These are phyloP conservation scores for Hansenula lynferdii DNA, from an alignment of 1,139 yeast species.

Conservation along the genomic window DNA sequence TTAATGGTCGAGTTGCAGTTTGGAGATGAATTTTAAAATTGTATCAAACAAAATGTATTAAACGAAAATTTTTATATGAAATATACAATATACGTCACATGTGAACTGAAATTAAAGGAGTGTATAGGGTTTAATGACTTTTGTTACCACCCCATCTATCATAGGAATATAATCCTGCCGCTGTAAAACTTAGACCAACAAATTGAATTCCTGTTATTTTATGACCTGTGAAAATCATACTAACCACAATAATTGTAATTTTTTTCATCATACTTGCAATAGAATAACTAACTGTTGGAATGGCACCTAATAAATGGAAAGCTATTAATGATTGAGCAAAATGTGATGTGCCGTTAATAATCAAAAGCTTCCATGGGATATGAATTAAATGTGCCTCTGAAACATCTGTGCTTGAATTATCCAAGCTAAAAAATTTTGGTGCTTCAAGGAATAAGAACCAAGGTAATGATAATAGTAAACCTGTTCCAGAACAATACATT, in stretches of 20 bases:
- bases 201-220: conserved; percentile 46
- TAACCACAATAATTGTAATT: conserved; percentile 78
- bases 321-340: conserved; percentile 85
- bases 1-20: conserved; percentile 26
- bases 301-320: conserved; percentile 81
- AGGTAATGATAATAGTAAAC: conserved; percentile 76
- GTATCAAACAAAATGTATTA: background rate
- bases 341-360: conserved; percentile 71
- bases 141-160: conserved; percentile 63
- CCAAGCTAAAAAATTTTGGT: conserved; percentile 25
- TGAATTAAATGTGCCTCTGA: conserved; percentile 16
- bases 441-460: conserved; percentile 72
- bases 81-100: too few species aligned
- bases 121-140: background rate
- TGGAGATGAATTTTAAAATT: conserved; percentile 22
- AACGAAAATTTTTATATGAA: too few species aligned
- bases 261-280: conserved; percentile 90
- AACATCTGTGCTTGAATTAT: conserved; percentile 8
- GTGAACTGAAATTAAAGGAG: background rate
- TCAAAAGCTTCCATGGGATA: conserved; percentile 31
- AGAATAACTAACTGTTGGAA: conserved; percentile 90
- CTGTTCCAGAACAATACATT: conserved; percentile 78
- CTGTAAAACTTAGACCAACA: conserved; percentile 62
- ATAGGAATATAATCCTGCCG: conserved; percentile 33
- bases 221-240: conserved; percentile 69